phyloP scores from a whole-genome alignment of 202 grass and related monocot genomes.

The Carex arenaria region DNA sequence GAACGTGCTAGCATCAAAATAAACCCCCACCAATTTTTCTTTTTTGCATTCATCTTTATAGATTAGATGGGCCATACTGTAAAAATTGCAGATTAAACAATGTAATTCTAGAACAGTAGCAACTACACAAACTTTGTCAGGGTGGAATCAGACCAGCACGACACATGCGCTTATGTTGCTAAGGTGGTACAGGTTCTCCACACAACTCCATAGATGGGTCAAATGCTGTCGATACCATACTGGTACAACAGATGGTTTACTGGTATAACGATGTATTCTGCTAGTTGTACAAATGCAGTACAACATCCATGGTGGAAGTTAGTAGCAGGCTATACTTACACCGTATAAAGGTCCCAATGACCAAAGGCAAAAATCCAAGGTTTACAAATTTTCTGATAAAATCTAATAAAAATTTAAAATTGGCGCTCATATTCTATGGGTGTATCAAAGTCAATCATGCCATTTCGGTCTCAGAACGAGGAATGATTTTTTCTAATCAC shows the following conservation, averaged over 20 bases:
- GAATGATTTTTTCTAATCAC: conserved; percentile 34
- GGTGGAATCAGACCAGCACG: no score
- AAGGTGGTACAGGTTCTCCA: no score
- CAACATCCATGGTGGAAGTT: not conserved
- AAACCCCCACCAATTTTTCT: no score
- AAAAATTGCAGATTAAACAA: no score
- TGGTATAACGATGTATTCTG: not conserved
- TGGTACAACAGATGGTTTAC: not conserved
- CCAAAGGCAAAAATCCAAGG: not conserved
- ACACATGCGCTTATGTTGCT: no score
- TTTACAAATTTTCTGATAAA: not conserved
- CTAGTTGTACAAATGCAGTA: not conserved
- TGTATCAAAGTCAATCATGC: conserved; percentile 16
- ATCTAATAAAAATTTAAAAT: not conserved
- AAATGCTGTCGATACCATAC: not conserved
- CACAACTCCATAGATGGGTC: not conserved
- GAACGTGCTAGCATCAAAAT: no score
- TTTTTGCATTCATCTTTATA: no score
- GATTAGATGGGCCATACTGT: no score
- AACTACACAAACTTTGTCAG: no score
- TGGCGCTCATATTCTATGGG: conserved; percentile 30
- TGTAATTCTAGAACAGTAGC: no score
- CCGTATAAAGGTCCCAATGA: not conserved
- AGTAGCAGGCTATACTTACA: not conserved
- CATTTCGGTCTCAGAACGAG: conserved; percentile 19